A percentile compares a stretch with the other conserved stretches of the same genome.
These are phyloP conservation scores for Dillenia suffruticosa DNA, from an alignment of 164 flowering plant genomes.

Conservation along the genomic window DNA sequence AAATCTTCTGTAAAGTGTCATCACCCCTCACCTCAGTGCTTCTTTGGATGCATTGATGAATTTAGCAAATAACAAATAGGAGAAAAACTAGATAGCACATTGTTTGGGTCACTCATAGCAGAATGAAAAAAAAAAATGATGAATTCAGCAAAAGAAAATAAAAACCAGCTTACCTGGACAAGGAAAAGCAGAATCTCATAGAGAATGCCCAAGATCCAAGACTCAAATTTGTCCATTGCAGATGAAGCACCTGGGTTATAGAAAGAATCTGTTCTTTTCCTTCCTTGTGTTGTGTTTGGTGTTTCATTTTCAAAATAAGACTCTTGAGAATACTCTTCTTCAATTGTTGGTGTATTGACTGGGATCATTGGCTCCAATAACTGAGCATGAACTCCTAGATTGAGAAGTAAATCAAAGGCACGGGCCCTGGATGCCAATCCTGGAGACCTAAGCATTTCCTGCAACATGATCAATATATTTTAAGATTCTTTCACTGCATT, in stretches of 20 bases:
- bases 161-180: conserved; percentile 63
- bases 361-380: conserved; percentile 75
- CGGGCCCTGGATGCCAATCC: conserved; percentile 67
- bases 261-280: conserved; percentile 29
- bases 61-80: no score
- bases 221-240: conserved; percentile 73
- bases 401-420: conserved; percentile 90
- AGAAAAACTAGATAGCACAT: neutral
- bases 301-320: conserved; percentile 43
- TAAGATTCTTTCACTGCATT: conserved; percentile 13
- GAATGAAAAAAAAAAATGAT: neutral
- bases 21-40: neutral
- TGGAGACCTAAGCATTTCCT: conserved; percentile 88
- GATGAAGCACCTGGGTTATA: conserved; percentile 35
- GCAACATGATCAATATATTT: conserved; percentile 19
- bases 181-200: conserved; percentile 86
- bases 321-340: conserved; percentile 72
- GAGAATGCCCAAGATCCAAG: conserved; percentile 86
- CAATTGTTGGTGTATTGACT: conserved; percentile 62
- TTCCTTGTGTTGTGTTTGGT: conserved; percentile 30
- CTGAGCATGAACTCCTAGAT: conserved; percentile 98
- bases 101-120: neutral
- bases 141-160: neutral
- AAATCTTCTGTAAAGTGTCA: no score
- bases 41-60: no score